Conservation (phyloP, 805 yeast genomes). For the Clavispora santaluciae region DNA sequence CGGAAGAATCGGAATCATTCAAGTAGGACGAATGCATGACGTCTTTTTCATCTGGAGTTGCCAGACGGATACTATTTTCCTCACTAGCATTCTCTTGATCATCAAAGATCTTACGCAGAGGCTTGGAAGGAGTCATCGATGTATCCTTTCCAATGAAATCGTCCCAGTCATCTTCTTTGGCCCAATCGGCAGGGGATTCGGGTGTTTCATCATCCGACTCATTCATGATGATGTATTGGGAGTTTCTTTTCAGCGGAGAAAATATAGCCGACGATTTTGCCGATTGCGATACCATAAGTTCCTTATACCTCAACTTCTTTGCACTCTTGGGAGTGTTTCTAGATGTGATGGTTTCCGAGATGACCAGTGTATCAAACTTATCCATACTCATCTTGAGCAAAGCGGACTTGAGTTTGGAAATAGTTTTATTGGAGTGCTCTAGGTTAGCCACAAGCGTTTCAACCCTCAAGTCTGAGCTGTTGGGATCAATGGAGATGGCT, state of each 20-base stretch:
- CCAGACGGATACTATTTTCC: background rate
- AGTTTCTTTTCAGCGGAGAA: conserved; percentile 35
- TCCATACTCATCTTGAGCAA: conserved; percentile 40
- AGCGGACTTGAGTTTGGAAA: conserved; percentile 53
- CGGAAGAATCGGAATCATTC: conserved; percentile 26
- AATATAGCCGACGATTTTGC: conserved; percentile 18
- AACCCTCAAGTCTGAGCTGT: conserved; percentile 48
- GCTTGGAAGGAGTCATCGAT: conserved; percentile 20
- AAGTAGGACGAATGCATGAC: background rate
- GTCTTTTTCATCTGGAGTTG: background rate
- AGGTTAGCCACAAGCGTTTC: conserved; percentile 65
- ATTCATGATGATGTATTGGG: conserved; percentile 27
- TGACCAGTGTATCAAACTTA: background rate
- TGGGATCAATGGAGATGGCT: conserved; percentile 27
- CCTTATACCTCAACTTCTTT: conserved; percentile 15
- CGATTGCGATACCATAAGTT: conserved; percentile 5
- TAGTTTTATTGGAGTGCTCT: conserved; percentile 57
- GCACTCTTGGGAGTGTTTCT: conserved; percentile 22
- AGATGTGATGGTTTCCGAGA: background rate
- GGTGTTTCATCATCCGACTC: conserved; percentile 17
- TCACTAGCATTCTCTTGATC: conserved; percentile 10
- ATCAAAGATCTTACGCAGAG: conserved; percentile 15
- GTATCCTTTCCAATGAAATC: conserved; percentile 31
- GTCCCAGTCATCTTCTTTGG: conserved; percentile 30
- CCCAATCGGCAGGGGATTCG: conserved; percentile 11